Evolutionary conservation across 2,329 filamentous ascomycete genomes (phyloP), one percentile per base, ranked within the genome.

Genomic region (Fonsecaea pedrosoi): DNA sequence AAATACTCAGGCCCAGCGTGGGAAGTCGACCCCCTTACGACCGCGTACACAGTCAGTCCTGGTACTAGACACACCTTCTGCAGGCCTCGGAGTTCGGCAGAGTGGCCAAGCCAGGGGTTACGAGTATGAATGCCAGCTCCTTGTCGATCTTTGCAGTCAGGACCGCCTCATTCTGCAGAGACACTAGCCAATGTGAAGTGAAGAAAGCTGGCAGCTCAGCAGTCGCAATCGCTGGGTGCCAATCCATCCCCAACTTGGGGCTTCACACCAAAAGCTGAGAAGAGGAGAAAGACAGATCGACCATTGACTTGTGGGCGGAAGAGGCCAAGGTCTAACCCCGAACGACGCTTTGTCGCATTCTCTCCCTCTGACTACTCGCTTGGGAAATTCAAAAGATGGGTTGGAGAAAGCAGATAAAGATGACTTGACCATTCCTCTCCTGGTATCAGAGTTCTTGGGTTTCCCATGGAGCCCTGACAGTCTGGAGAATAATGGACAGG

Each of bases 51-150:
- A 25, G 25, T 25, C 25, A 25, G 25, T 25, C 25, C 25, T 25
- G 25, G 15, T 48, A 48, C 42, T 48, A 48, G 42, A 50, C 45
- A 25, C n/a, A 50, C 45, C 9, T 25, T 9, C 18, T 50, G 21
- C 45, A 25, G 9, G 45, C 45, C 25, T 50, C 45, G 45, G 45
- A 50, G 45, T 50, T 50, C 45, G 45, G 45, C 45, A 50, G n/a
- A 50, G 45, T 50, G 45, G 9, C 18, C 18, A 25, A 12, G 18
- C 25, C 45, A 50, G 45, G 45, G 45, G 18, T 21, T 21, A 25
- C 45, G 10, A 50, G 45, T 25, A 10, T 18, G 45, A 25, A 50
- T 9, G 8, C 2, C 45, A 50, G 45, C 21, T 50, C 45, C 18
- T 50, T 25, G 45, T 50, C 45, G 45, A 50, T 50, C 45, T 50